Conservation (phyloP, 805 yeast species). For the Cephaloascus fragrans region DNA sequence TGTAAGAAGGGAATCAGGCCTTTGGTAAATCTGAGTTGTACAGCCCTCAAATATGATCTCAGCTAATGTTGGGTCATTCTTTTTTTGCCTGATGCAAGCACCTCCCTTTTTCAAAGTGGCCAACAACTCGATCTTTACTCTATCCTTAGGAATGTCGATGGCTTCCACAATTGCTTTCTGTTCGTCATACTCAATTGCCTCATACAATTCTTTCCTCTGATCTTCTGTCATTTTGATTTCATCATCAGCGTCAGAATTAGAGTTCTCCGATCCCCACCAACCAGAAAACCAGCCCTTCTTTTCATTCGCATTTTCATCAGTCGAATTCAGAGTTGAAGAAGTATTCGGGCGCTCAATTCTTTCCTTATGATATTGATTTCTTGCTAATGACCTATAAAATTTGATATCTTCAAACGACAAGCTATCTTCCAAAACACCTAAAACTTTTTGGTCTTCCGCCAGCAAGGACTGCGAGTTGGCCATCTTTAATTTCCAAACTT, state of each 20-base stretch:
- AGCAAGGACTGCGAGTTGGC: conserved; percentile 18
- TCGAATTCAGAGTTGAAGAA: conserved; percentile 4
- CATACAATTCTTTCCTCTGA: conserved; percentile 81
- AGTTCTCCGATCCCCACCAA: conserved; percentile 45
- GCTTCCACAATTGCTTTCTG: conserved; percentile 37
- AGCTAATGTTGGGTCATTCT: conserved; percentile 44
- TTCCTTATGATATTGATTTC: conserved; percentile 54
- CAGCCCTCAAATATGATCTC: conserved; percentile 80
- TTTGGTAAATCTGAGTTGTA: conserved; percentile 56
- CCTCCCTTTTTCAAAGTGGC: conserved; percentile 74
- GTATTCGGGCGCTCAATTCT: conserved; percentile 13
- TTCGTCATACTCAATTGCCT: conserved; percentile 89
- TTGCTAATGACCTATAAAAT: conserved; percentile 76
- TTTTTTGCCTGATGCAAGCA: conserved; percentile 41
- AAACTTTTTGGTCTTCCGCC: conserved; percentile 20
- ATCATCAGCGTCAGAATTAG: conserved; percentile 14
- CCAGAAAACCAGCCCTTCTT: conserved; percentile 57
- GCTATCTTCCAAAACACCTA: conserved; percentile 47
- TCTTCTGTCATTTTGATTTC: conserved; percentile 64
- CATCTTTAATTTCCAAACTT: conserved; percentile 57
- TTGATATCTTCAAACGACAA: conserved; percentile 71
- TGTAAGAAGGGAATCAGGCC: conserved; percentile 69
- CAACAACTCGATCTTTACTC: conserved; percentile 55
- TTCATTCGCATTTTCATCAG: conserved; percentile 4
- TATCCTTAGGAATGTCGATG: conserved; percentile 62